Base-by-base conservation (phyloP, 177 flowering plant genomes). In the Vitis hybrid region DNA sequence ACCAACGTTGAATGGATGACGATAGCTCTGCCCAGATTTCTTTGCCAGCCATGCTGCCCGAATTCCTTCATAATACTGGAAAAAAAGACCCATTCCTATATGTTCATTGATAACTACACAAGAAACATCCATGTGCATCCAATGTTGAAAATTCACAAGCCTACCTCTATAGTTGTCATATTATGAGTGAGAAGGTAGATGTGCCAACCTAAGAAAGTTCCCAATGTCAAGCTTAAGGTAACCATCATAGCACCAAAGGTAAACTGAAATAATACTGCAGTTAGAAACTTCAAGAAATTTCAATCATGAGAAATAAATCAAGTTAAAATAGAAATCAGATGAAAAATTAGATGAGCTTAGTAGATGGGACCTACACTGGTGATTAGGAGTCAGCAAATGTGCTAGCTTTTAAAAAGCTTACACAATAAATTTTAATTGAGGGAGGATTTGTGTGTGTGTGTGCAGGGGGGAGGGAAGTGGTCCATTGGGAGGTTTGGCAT, bases 81-180 rank as follows among this genome's bases (percentile, higher is more conserved):
- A 72, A 70, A 30, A 40, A 70, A 55, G 18, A 17, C 4, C 54
- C 21, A 66, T 55, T 2, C 69, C 56, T 46, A 72, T 69, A 52
- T 21, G 4, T 18, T 18, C 66, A 71, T 71, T 30, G 68, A 11
- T 55, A 64, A 64, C 52, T 12, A 62, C 13, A 18, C 21, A 54
- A 72, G 70, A 50, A 64, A 54, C 17, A 58, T 51, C 21, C 11
- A 19, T 57, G 5, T 40, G 4, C 54, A 35, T 66, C 21, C 51
- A 48, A 64, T n/a, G 18, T 51, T 30, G 21, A 55, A 60, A 70
- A 64, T 12, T 56, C 1, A 65, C 3, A 27, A 58, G 48, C 68
- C 2, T 78, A 92, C 97, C 88, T 92, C 97, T 65, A 90, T 90
- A 13, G 93, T 90, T 54, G 97, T 90, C 97, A 85, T 80, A 58